Evolutionary conservation across 1,139 yeast species (phyloP).

Genomic region (Yamadazyma dushanensis): DNA sequence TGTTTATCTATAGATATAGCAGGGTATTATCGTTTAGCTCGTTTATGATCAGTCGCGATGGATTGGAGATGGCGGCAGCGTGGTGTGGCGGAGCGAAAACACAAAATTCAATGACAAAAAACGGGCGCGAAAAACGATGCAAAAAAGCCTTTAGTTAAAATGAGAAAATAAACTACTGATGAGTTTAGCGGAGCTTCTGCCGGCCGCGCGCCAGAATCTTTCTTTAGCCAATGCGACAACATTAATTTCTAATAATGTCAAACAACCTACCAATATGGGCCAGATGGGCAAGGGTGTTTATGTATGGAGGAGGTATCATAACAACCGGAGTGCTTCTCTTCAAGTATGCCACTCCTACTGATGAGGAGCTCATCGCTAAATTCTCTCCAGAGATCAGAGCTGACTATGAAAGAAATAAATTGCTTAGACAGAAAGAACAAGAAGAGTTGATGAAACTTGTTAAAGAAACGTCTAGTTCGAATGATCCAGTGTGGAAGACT

Average conservation of each 20-base stretch:
- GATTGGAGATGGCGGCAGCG: too few relatives aligned
- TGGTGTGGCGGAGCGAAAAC: too few relatives aligned
- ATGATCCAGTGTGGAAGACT: slow-evolving; percentile 80
- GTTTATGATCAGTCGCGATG: slow-evolving; percentile 6
- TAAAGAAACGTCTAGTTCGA: slow-evolving; percentile 57
- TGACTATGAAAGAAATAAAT: slow-evolving; percentile 69
- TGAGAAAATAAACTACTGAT: too few relatives aligned
- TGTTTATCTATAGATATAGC: too few relatives aligned
- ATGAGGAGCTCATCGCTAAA: slow-evolving; percentile 69
- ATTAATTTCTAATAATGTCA: slow-evolving; percentile 5
- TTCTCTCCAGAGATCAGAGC: slow-evolving; percentile 83
- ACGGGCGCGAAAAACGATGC: not conserved
- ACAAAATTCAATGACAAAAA: too few relatives aligned
- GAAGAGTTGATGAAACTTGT: slow-evolving; percentile 66
- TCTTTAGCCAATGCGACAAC: slow-evolving; percentile 3
- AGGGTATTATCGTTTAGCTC: slow-evolving; percentile 11
- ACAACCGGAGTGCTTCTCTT: slow-evolving; percentile 67
- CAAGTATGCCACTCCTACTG: slow-evolving; percentile 78
- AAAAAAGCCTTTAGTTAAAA: too few relatives aligned
- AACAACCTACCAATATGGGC: slow-evolving; percentile 3
- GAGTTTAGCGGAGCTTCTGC: not conserved
- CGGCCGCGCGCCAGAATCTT: not conserved
- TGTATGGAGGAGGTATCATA: slow-evolving; percentile 63
- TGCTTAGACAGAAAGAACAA: slow-evolving; percentile 64
- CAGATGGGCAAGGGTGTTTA: slow-evolving; percentile 18